Evolutionary conservation across 2,329 filamentous ascomycete genomes (phyloP).

Genomic region (Clonostachys solani): DNA sequence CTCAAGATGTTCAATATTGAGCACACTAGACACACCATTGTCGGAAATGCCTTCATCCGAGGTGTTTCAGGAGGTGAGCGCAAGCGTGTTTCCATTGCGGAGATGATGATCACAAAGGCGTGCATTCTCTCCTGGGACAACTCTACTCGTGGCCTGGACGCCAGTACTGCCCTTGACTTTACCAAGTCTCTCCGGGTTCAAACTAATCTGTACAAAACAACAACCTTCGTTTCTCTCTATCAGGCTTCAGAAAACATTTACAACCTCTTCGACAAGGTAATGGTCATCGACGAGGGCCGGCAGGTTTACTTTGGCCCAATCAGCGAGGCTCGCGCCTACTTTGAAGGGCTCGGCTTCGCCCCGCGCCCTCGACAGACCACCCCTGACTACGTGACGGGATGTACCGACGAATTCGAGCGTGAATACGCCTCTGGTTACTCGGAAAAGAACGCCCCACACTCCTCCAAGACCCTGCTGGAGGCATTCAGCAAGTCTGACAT

Average conservation of each 20-base stretch:
- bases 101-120: slow-evolving; percentile 74
- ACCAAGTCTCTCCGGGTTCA: slow-evolving; percentile 69
- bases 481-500: slow-evolving; percentile 66
- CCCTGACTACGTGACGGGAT: slow-evolving; percentile 77
- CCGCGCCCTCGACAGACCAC: slow-evolving; percentile 75
- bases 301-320: slow-evolving; percentile 74
- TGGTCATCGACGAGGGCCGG: slow-evolving; percentile 72
- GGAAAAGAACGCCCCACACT: slow-evolving; percentile 62
- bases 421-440: slow-evolving; percentile 68
- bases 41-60: slow-evolving; percentile 77
- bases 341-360: slow-evolving; percentile 72
- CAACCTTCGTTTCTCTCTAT: slow-evolving; percentile 82
- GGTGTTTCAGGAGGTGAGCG: slow-evolving; percentile 78
- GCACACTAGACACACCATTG: slow-evolving; percentile 79
- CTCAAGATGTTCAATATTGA: slow-evolving; percentile 94
- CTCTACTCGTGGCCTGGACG: slow-evolving; percentile 64
- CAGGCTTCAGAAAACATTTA: slow-evolving; percentile 83
- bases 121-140: slow-evolving; percentile 76
- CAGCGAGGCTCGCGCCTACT: slow-evolving; percentile 65
- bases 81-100: slow-evolving; percentile 77
- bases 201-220: slow-evolving; percentile 79
- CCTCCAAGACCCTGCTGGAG: slow-evolving; percentile 59
- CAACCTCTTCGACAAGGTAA: slow-evolving; percentile 75
- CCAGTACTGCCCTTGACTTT: slow-evolving; percentile 64
- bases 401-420: slow-evolving; percentile 80